Evolutionary conservation across 331 rosid species (phyloP), one percentile per base, ranked within the genome.

Genomic region (Malus hybrid): DNA sequence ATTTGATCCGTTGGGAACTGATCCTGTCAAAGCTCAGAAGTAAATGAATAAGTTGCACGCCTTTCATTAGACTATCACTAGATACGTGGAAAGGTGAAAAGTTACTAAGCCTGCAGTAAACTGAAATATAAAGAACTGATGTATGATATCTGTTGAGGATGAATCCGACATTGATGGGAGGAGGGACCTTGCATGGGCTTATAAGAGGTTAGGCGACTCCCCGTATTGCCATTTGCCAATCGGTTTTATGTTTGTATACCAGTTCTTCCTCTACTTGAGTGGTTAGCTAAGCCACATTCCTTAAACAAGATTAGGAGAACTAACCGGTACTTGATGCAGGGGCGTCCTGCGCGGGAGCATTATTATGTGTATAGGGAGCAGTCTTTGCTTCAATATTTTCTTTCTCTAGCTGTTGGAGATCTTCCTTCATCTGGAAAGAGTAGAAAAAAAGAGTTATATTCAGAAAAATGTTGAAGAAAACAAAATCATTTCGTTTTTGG

Each of bases 271-370:
- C 60, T 7, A 18, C 60, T 18, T 7, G 2, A 53, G 60, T 53
- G 60, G 12, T 39, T 39, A 68, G 70, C 68, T 71, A 29, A 74
- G 55, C 66, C 72, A 77, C 70, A 74, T 63, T 61, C 75, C 63
- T 69, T 34, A 55, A 29, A 56, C 29, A 53, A 42, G 68, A 28
- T 39, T 61, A 70, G 28, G 77, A 80, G 63, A 76, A 77, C 86
- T 79, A 72, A 88, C 89, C 79, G n/a, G 82, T 77, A 83, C 75
- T 89, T 81, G 93, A 44, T 46, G 86, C 84, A 65, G 88, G 75
- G 81, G 68, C 53, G 19, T 81, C 81, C 75, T 79, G 83, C 63
- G 63, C 82, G 44, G 85, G 70, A 52, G 78, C 52, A 48, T 76
- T 67, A 60, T 48, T 60, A 39, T 39, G 68, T 32, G 48, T 48